phyloP scores from a whole-genome alignment of 179 eudicot genomes.

The Beta lomatogona region DNA sequence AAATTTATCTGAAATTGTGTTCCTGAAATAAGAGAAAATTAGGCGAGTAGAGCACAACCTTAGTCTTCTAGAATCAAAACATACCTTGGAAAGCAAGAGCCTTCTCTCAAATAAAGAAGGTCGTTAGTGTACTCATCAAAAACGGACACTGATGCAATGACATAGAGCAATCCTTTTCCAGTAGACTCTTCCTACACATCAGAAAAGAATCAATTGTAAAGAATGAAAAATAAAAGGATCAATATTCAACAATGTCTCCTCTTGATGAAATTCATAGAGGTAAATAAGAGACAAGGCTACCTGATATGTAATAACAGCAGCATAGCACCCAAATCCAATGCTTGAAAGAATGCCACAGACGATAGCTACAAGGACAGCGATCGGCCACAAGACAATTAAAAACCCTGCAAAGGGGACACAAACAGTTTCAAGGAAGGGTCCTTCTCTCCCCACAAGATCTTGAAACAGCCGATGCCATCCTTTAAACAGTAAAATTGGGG shows the following conservation, averaged over 20 bases:
- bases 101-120: conserved; percentile 42
- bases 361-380: conserved; percentile 35
- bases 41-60: too few relatives aligned
- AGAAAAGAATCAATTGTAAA: not conserved
- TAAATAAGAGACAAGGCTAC: conserved; percentile 8
- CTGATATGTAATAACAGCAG: conserved; percentile 37
- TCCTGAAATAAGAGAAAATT: too few relatives aligned
- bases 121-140: conserved; percentile 42
- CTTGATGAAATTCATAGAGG: not conserved
- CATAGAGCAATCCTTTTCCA: conserved; percentile 39
- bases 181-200: conserved; percentile 37
- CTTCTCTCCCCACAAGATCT: conserved; percentile 44
- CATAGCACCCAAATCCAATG: conserved; percentile 38
- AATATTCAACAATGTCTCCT: not conserved
- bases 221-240: not conserved
- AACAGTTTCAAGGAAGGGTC: conserved; percentile 46
- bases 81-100: conserved; percentile 49
- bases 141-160: conserved; percentile 37
- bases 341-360: conserved; percentile 36
- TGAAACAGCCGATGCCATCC: conserved; percentile 40
- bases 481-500: conserved; percentile 37
- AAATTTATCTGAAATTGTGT: too few relatives aligned
- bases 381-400: conserved; percentile 37
- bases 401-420: conserved; percentile 45
- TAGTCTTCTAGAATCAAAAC: conserved; percentile 6